Evolutionary conservation across 225 moss, liverwort and hornwort genomes (phyloP).

Genomic region (Pseudisothecium myosuroides): DNA sequence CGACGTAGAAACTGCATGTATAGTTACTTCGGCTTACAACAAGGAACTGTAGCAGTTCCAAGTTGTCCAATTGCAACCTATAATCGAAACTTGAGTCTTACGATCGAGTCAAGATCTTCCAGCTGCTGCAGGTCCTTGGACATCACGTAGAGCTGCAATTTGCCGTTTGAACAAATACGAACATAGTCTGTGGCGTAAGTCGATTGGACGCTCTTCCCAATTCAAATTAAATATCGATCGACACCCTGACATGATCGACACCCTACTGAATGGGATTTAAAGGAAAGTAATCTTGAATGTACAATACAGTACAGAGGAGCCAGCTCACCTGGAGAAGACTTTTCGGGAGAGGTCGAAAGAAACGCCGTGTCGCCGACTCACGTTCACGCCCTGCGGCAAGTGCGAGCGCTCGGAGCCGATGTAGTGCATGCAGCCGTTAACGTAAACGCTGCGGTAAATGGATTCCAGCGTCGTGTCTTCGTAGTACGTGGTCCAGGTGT

Average conservation of each 20-base stretch:
- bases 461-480: constrained; percentile 2
- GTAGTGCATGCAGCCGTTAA: constrained; percentile 18
- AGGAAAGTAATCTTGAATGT: neutral
- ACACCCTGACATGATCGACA: neutral
- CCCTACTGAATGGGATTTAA: neutral
- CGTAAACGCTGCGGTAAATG: constrained; percentile 15
- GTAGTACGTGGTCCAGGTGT: constrained; percentile 3
- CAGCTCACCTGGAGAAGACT: neutral
- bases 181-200: neutral
- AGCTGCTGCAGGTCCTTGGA: neutral
- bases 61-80: neutral
- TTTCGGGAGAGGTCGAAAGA: constrained; percentile 6
- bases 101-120: neutral
- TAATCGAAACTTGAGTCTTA: neutral
- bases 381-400: neutral
- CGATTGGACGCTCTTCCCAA: neutral
- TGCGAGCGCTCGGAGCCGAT: constrained; percentile 8
- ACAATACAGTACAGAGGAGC: neutral
- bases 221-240: neutral
- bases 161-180: neutral
- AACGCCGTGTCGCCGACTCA: neutral
- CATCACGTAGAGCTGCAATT: neutral
- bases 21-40: neutral
- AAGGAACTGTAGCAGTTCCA: neutral
- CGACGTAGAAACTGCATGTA: neutral